These are phyloP conservation scores for Beauveria sp. DNA, from an alignment of 2,329 filamentous ascomycete species.

Conservation along the genomic window DNA sequence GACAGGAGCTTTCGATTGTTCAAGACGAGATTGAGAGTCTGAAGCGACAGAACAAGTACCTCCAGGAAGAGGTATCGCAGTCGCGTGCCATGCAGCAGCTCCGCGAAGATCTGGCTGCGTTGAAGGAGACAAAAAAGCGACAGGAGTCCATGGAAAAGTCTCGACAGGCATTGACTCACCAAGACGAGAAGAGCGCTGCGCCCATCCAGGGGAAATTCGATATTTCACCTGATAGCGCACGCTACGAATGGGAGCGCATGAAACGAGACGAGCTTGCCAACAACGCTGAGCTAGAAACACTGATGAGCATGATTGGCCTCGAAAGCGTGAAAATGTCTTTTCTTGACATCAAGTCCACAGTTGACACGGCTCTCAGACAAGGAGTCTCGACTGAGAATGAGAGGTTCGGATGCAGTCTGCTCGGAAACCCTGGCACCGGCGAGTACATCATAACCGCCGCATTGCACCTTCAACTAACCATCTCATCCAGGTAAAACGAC, in stretches of 20 bases:
- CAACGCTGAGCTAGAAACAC: slow-evolving; percentile 48
- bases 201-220: not conserved
- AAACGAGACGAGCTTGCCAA: slow-evolving; percentile 44
- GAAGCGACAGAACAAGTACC: slow-evolving; percentile 33
- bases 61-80: slow-evolving; percentile 36
- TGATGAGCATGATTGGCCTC: slow-evolving; percentile 66
- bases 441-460: slow-evolving; percentile 16
- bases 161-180: slow-evolving; percentile 2
- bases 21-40: slow-evolving; percentile 47
- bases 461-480: slow-evolving; percentile 10
- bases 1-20: slow-evolving; percentile 35
- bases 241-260: slow-evolving; percentile 52
- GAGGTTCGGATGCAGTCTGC: slow-evolving; percentile 52
- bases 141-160: slow-evolving; percentile 10
- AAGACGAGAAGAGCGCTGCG: not conserved
- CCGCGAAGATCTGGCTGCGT: slow-evolving; percentile 34
- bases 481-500: slow-evolving; percentile 54
- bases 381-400: slow-evolving; percentile 45
- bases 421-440: slow-evolving; percentile 73
- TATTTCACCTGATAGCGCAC: slow-evolving; percentile 21
- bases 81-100: slow-evolving; percentile 37
- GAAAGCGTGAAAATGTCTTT: slow-evolving; percentile 61
- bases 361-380: slow-evolving; percentile 55
- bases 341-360: slow-evolving; percentile 51
- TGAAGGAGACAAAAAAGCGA: slow-evolving; percentile 26